A percentile compares a stretch with the other conserved stretches of the same genome.
Conservation (phyloP, 257 asterid genomes). For the Cordia subcordata region DNA sequence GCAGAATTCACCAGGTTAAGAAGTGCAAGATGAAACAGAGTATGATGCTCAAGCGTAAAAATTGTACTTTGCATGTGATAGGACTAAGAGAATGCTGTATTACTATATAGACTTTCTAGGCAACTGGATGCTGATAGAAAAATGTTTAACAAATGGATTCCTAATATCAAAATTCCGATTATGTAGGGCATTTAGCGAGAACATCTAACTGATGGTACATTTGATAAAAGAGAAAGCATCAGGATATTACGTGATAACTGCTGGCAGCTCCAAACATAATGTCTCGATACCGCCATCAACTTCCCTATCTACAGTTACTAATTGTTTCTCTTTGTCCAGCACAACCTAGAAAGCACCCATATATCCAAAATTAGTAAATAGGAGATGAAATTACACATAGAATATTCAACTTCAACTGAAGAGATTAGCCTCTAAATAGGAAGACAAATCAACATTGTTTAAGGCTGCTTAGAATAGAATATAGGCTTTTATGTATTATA, state of each 20-base stretch:
- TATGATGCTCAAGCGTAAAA: not conserved
- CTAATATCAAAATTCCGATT: too few species aligned
- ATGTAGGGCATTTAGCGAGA: too few species aligned
- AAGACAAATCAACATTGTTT: too few species aligned
- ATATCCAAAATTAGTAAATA: not conserved
- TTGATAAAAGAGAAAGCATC: too few species aligned
- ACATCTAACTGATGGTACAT: too few species aligned
- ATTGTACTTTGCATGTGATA: too few species aligned
- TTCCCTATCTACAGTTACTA: slow-evolving; percentile 82
- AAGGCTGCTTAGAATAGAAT: too few species aligned
- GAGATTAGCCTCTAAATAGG: not conserved
- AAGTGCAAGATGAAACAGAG: not conserved
- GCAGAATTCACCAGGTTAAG: not conserved
- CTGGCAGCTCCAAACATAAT: slow-evolving; percentile 79
- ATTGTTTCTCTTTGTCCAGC: slow-evolving; percentile 62
- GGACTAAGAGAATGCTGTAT: not conserved
- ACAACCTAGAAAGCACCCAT: slow-evolving; percentile 53
- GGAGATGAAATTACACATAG: not conserved
- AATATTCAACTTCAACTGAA: too few species aligned
- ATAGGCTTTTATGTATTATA: too few species aligned
- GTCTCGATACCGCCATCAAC: slow-evolving; percentile 99
- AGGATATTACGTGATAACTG: slow-evolving; percentile 76
- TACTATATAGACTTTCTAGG: not conserved
- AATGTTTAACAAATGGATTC: too few species aligned
- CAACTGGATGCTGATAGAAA: too few species aligned